Evolutionary conservation across 1,139 yeast species (phyloP).

Genomic region (Geotrichum klebahnii): DNA sequence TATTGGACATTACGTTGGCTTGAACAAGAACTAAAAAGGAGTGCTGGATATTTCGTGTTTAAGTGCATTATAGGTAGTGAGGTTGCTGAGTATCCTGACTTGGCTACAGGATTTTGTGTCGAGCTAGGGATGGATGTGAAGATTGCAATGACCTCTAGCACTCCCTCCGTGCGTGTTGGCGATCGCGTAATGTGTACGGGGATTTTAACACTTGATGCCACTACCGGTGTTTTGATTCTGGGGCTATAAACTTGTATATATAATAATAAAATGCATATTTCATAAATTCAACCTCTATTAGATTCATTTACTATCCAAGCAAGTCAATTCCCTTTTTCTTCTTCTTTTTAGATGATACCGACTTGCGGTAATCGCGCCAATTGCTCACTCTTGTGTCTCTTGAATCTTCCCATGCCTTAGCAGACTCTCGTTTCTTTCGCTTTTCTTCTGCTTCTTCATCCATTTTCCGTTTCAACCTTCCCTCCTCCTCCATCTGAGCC

Average conservation of each 20-base stretch:
- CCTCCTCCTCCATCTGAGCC: slow-evolving; percentile 44
- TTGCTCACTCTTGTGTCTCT: slow-evolving; percentile 56
- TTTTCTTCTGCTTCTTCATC: slow-evolving; percentile 43
- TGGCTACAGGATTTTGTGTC: slow-evolving; percentile 32
- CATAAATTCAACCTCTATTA: not conserved
- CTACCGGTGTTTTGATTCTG: slow-evolving; percentile 34
- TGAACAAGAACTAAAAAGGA: slow-evolving; percentile 26
- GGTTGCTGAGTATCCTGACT: slow-evolving; percentile 27
- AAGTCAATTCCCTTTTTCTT: slow-evolving; percentile 41
- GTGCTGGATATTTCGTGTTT: slow-evolving; percentile 27
- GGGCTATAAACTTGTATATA: slow-evolving; percentile 25
- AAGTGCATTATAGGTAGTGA: slow-evolving; percentile 28
- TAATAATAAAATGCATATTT: slow-evolving; percentile 1
- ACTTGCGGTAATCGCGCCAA: slow-evolving; percentile 55
- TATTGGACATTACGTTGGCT: slow-evolving; percentile 26
- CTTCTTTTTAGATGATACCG: slow-evolving; percentile 40
- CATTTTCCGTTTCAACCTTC: slow-evolving; percentile 40
- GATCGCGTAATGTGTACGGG: slow-evolving; percentile 38
- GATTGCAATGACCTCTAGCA: slow-evolving; percentile 18
- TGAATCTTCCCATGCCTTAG: slow-evolving; percentile 59
- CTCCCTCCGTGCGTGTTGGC: slow-evolving; percentile 25
- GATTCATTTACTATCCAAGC: slow-evolving; percentile 37
- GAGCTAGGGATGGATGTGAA: slow-evolving; percentile 32
- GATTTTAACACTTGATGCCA: slow-evolving; percentile 35
- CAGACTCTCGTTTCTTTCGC: slow-evolving; percentile 43